A percentile compares a stretch with the other conserved stretches of the same genome.
Evolutionary conservation across 1,284 basidiomycete species (phyloP).

Genomic region (Pseudozyma sp.): DNA sequence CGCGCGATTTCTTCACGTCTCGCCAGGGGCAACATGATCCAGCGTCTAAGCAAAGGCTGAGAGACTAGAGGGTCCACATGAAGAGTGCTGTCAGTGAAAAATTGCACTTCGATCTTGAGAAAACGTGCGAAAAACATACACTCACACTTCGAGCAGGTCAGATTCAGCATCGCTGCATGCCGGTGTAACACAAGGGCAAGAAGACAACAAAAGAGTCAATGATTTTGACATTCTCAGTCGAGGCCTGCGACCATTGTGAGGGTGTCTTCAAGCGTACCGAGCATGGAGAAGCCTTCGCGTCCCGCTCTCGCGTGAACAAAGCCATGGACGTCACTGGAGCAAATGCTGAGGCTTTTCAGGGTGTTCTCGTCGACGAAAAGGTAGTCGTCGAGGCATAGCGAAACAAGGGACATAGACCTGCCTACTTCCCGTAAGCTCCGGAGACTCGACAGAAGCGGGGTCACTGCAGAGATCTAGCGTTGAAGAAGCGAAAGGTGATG

Average conservation of each 20-base stretch:
- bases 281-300: constrained; percentile 38
- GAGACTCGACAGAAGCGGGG: constrained; percentile 33
- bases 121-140: neutral
- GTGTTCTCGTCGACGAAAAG: constrained; percentile 47
- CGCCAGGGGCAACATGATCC: constrained; percentile 41
- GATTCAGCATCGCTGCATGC: constrained; percentile 27
- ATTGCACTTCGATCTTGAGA: neutral
- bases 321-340: constrained; percentile 31
- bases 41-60: constrained; percentile 27
- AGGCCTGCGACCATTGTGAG: neutral
- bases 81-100: neutral
- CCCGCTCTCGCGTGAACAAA: constrained; percentile 38
- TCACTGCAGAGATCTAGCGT: constrained; percentile 24
- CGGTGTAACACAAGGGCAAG: neutral
- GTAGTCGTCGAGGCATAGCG: constrained; percentile 28
- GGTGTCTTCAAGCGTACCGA: constrained; percentile 16
- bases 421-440: constrained; percentile 23
- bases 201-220: neutral
- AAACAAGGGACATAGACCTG: constrained; percentile 15
- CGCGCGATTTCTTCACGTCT: constrained; percentile 18
- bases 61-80: constrained; percentile 17
- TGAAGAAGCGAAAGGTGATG: neutral
- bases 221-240: neutral
- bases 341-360: constrained; percentile 41
- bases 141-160: constrained; percentile 37